A percentile compares a stretch with the other conserved stretches of the same genome.
Evolutionary conservation across 148 eudicot genomes (phyloP).

Genomic region (Nepenthes gracilis): DNA sequence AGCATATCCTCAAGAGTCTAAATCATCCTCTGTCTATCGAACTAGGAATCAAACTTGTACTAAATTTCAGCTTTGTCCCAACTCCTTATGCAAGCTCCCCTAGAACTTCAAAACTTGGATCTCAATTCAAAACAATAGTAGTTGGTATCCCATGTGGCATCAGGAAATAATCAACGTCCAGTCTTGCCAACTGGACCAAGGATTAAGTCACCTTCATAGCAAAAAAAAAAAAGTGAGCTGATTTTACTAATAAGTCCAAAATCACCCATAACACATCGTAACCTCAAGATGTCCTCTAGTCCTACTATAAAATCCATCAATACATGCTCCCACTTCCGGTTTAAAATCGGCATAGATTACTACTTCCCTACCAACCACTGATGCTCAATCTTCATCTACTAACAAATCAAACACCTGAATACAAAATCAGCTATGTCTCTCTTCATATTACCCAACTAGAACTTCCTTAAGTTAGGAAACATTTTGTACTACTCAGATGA

Average conservation of each 20-base stretch:
- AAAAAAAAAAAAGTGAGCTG: background rate
- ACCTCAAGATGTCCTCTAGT: background rate
- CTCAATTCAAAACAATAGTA: background rate
- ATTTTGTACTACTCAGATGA: background rate
- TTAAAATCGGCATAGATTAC: background rate
- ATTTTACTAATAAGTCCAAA: background rate
- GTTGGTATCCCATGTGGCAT: background rate
- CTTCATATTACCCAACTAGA: background rate
- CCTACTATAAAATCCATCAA: conserved; percentile 1
- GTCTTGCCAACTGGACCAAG: background rate
- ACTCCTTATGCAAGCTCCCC: background rate
- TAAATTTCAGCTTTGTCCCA: conserved; percentile 1
- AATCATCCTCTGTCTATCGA: background rate
- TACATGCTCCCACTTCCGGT: background rate
- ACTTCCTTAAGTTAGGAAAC: background rate
- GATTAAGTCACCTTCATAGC: background rate
- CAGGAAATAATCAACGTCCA: background rate
- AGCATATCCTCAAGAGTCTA: conserved; percentile 2
- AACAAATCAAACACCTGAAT: background rate
- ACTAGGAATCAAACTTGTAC: background rate
- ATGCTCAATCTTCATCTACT: background rate
- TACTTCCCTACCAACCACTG: background rate
- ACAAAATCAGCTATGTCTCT: background rate
- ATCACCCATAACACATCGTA: background rate
- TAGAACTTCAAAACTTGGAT: background rate